Evolutionary conservation across 2,329 filamentous ascomycete genomes (phyloP).

Genomic region (Apiospora hydei): DNA sequence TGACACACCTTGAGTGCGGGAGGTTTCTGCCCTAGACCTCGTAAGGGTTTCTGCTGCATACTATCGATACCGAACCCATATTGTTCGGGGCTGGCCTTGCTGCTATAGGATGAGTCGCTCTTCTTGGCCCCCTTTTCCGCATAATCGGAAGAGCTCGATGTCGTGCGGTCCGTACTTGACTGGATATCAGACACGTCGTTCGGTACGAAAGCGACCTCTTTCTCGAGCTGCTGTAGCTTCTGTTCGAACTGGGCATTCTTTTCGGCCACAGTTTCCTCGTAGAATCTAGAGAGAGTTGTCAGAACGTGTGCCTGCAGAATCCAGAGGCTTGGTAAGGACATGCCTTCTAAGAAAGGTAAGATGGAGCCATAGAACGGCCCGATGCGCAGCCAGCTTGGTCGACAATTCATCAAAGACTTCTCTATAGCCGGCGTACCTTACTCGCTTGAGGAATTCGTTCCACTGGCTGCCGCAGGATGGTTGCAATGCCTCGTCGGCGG

Average conservation of each 20-base stretch:
- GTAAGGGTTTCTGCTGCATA: background rate
- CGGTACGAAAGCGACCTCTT: background rate
- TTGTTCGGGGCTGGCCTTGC: background rate
- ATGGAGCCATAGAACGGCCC: background rate
- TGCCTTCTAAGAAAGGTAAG: constrained; percentile 8
- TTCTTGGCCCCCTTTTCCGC: background rate
- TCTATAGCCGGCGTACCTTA: background rate
- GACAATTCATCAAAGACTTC: background rate
- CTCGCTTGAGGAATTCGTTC: background rate
- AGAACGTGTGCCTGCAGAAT: background rate
- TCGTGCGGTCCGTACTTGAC: background rate
- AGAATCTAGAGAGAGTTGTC: background rate
- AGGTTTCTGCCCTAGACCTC: background rate
- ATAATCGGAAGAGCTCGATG: background rate
- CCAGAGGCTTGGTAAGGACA: background rate
- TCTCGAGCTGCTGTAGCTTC: constrained; percentile 6
- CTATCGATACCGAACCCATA: background rate
- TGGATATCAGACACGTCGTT: background rate
- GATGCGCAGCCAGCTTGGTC: background rate
- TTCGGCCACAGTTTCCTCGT: background rate
- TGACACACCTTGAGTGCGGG: background rate
- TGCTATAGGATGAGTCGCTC: constrained; percentile 1
- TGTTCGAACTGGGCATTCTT: constrained; percentile 2
- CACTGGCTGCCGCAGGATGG: background rate
- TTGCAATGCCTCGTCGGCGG: background rate